These are phyloP conservation scores for Cytauxzoon felis DNA, from an alignment of 169 alveolate genomes.

Conservation along the genomic window DNA sequence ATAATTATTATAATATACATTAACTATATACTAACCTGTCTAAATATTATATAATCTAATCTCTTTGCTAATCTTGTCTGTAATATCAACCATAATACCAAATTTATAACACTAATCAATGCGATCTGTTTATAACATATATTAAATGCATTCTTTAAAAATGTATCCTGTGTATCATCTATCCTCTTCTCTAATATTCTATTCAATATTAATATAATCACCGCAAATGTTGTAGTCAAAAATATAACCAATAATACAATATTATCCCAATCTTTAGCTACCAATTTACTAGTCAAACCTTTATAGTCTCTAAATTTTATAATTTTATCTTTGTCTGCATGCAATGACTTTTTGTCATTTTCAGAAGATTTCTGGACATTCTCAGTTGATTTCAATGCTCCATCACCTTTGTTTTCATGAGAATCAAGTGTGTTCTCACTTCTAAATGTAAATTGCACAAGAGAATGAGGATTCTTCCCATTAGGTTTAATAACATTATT, in stretches of 20 bases:
- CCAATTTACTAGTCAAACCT: background rate
- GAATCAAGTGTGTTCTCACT: too few relatives aligned
- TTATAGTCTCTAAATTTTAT: background rate
- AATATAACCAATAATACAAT: constrained; percentile 55
- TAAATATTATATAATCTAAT: constrained; percentile 68
- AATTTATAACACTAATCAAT: constrained; percentile 71
- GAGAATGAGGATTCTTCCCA: too few relatives aligned
- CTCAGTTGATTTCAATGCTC: too few relatives aligned
- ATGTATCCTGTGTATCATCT: constrained; percentile 69
- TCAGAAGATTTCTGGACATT: too few relatives aligned
- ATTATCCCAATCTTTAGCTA: constrained; percentile 1
- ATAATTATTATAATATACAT: background rate
- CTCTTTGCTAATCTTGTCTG: constrained; percentile 76
- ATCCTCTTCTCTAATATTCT: constrained; percentile 63
- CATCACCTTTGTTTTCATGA: too few relatives aligned
- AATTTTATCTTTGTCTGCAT: too few relatives aligned
- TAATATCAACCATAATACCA: constrained; percentile 75
- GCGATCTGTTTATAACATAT: constrained; percentile 79
- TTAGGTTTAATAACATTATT: too few relatives aligned
- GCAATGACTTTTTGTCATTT: background rate
- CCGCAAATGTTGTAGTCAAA: constrained; percentile 61
- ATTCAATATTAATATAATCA: constrained; percentile 47
- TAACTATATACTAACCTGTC: constrained; percentile 34
- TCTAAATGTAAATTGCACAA: too few relatives aligned
- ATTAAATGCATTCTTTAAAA: constrained; percentile 72